These are phyloP conservation scores for Kodamaea kaohsiungensis DNA, from an alignment of 805 yeast genomes.

Conservation along the genomic window DNA sequence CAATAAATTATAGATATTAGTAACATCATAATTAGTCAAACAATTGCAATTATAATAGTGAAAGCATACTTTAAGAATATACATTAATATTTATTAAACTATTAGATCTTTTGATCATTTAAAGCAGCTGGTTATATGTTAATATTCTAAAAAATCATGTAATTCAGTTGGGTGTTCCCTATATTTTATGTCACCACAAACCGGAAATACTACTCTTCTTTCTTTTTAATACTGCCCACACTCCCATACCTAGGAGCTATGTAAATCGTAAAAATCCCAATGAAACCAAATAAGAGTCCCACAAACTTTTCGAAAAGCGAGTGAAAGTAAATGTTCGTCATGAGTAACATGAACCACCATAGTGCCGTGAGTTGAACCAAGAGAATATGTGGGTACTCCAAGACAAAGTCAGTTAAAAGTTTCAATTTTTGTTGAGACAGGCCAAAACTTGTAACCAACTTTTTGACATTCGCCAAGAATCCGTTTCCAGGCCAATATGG, in stretches of 20 bases:
- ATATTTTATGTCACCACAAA: too few relatives aligned
- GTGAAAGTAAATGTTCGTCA: constrained; percentile 86
- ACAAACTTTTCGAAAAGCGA: constrained; percentile 70
- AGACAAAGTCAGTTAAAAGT: constrained; percentile 11
- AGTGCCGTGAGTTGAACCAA: constrained; percentile 34
- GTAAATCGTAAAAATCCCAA: constrained; percentile 51
- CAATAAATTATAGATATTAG: too few relatives aligned
- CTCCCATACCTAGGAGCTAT: constrained; percentile 7
- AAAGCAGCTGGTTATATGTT: too few relatives aligned
- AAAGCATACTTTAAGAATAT: too few relatives aligned
- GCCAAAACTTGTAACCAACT: background rate
- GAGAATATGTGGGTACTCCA: constrained; percentile 27
- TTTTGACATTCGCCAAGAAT: constrained; percentile 13
- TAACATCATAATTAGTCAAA: too few relatives aligned
- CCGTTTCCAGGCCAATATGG: constrained; percentile 33
- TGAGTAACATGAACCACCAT: constrained; percentile 87
- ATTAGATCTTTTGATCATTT: too few relatives aligned
- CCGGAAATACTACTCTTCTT: background rate
- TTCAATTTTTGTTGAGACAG: background rate
- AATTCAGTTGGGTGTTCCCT: too few relatives aligned
- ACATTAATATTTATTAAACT: too few relatives aligned
- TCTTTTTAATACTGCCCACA: background rate
- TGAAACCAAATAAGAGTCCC: constrained; percentile 65
- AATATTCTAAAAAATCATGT: too few relatives aligned
- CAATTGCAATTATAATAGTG: too few relatives aligned